Percentiles rank a stretch among this genome's conserved stretches.
Conservation (phyloP, 2,329 filamentous ascomycete genomes). For the Hortaea werneckii region DNA sequence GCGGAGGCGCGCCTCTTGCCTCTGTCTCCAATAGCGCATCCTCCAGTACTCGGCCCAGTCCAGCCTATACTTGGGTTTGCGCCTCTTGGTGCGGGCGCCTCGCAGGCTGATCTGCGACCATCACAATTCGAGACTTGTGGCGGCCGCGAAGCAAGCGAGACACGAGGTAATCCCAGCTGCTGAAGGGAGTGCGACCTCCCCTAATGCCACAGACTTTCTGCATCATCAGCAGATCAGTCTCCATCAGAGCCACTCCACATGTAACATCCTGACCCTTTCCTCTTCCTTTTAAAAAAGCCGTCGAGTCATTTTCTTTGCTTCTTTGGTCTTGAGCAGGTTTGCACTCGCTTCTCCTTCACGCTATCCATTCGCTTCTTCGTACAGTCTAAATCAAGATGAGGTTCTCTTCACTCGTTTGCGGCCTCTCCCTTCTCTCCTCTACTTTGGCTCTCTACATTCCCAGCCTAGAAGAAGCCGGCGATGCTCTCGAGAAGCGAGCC, state of each 20-base stretch:
- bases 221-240: not conserved
- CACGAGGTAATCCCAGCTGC: too few species aligned
- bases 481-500: conserved; percentile 5
- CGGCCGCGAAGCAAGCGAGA: too few species aligned
- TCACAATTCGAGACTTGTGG: too few species aligned
- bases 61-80: too few species aligned
- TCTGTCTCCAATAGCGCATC: not conserved
- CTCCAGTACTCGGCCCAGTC: too few species aligned
- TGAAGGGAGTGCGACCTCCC: not conserved
- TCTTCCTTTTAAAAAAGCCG: not conserved
- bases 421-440: not conserved
- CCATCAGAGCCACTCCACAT: not conserved
- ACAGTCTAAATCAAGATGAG: conserved; percentile 5
- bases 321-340: not conserved
- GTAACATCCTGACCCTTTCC: not conserved
- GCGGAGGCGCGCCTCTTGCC: too few species aligned
- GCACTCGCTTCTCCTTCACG: not conserved
- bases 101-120: too few species aligned
- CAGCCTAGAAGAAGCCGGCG: conserved; percentile 5
- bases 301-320: not conserved
- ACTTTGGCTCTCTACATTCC: conserved; percentile 1
- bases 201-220: not conserved
- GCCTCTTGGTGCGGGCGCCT: too few species aligned
- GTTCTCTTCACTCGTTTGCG: conserved; percentile 8
- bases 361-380: not conserved